These are phyloP conservation scores for Protomyces inundatus DNA, from an alignment of 1,139 yeast species.

Conservation along the genomic window DNA sequence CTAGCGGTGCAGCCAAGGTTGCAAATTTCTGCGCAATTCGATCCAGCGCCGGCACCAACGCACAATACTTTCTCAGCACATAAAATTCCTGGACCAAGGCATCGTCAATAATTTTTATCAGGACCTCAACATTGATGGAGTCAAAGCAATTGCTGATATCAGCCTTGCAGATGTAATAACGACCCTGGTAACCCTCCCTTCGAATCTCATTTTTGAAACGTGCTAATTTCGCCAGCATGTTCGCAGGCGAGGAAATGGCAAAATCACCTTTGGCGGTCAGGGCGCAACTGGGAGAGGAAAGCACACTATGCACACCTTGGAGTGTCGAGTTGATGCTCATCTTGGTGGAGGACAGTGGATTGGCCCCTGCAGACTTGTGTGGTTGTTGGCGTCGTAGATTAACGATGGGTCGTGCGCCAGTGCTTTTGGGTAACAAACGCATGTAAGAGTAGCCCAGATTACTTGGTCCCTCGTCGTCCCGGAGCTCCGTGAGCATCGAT, in stretches of 20 bases:
- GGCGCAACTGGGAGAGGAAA: constrained; percentile 30
- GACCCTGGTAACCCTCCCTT: constrained; percentile 29
- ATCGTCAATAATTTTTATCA: constrained; percentile 22
- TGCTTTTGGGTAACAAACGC: constrained; percentile 35
- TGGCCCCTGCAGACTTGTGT: constrained; percentile 6
- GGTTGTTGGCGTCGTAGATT: constrained; percentile 32
- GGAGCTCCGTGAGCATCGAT: constrained; percentile 31
- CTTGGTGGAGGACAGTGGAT: background rate
- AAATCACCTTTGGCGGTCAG: constrained; percentile 35
- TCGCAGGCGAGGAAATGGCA: constrained; percentile 19
- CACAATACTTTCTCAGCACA: constrained; percentile 25
- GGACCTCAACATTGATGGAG: constrained; percentile 38
- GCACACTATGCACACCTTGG: constrained; percentile 18
- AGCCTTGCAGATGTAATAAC: constrained; percentile 56
- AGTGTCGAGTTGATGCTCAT: constrained; percentile 27
- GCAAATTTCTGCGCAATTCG: constrained; percentile 5
- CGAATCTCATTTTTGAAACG: constrained; percentile 12
- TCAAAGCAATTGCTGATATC: constrained; percentile 81
- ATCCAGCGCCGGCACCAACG: constrained; percentile 12
- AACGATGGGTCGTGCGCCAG: constrained; percentile 35
- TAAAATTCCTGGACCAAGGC: constrained; percentile 24
- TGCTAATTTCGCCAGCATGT: constrained; percentile 7
- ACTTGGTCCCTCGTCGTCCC: background rate
- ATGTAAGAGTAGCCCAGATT: constrained; percentile 34
- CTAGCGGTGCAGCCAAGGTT: constrained; percentile 14